phyloP scores from a whole-genome alignment of 2,329 filamentous ascomycete species.

The Ophioceras dolichostomum region DNA sequence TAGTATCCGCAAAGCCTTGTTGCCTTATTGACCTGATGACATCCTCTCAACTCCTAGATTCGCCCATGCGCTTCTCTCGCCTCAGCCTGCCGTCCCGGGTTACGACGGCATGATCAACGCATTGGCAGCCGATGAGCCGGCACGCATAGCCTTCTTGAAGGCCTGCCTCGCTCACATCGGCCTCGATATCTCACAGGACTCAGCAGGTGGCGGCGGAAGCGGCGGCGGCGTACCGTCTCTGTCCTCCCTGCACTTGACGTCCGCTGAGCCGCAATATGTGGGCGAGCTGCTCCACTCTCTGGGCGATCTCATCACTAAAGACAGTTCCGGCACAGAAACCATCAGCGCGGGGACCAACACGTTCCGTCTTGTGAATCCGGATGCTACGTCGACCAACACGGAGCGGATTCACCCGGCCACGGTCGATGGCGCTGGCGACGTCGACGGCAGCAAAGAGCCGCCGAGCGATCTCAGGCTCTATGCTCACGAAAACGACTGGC shows the following conservation, averaged over 20 bases:
- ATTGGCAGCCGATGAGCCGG: constrained; percentile 56
- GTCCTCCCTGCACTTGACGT: constrained; percentile 70
- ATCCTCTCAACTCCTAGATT: constrained; percentile 45
- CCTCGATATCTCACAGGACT: constrained; percentile 61
- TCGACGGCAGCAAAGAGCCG: constrained; percentile 29
- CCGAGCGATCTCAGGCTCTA: constrained; percentile 50
- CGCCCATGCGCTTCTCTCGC: constrained; percentile 63
- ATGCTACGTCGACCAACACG: too few relatives aligned
- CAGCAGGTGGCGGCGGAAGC: too few relatives aligned
- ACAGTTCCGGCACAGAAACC: constrained; percentile 55
- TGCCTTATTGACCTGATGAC: too few relatives aligned
- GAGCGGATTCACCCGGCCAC: too few relatives aligned
- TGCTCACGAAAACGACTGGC: constrained; percentile 55
- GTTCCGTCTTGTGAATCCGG: constrained; percentile 54
- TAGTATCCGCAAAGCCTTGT: too few relatives aligned
- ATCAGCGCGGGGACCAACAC: constrained; percentile 74
- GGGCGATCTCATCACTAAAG: constrained; percentile 53
- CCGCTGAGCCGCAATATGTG: constrained; percentile 52
- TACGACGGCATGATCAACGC: constrained; percentile 60
- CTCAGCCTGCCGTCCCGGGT: constrained; percentile 50
- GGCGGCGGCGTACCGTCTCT: constrained; percentile 72
- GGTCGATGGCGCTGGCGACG: constrained; percentile 48
- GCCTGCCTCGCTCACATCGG: constrained; percentile 71
- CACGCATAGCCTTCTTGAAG: constrained; percentile 63
- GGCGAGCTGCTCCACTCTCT: constrained; percentile 53